Conservation (phyloP, 2,329 filamentous ascomycete species). For the Apiospora phragmitis region DNA sequence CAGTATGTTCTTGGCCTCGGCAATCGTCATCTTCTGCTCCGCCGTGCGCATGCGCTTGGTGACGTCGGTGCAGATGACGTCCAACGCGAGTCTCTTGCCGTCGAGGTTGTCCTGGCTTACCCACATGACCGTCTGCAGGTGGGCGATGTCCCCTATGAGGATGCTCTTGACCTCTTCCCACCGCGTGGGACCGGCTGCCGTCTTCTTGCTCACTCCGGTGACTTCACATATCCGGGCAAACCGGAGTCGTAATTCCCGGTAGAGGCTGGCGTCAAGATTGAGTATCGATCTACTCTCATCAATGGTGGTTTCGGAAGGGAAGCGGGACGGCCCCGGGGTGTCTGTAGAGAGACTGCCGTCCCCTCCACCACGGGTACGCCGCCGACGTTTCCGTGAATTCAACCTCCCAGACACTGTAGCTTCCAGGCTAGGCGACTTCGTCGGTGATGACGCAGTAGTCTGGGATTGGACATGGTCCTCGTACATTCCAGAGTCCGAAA, state of each 20-base stretch:
- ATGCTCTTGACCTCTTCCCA: slow-evolving; percentile 73
- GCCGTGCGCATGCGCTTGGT: slow-evolving; percentile 74
- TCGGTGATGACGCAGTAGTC: background rate
- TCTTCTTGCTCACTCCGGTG: slow-evolving; percentile 72
- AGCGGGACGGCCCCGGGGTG: slow-evolving; percentile 68
- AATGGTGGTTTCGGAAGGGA: slow-evolving; percentile 80
- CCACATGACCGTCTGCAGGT: slow-evolving; percentile 64
- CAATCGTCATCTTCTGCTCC: slow-evolving; percentile 67
- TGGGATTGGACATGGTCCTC: background rate
- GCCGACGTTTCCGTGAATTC: slow-evolving; percentile 64
- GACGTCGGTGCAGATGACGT: slow-evolving; percentile 79
- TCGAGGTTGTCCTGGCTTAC: slow-evolving; percentile 57
- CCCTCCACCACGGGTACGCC: slow-evolving; percentile 61
- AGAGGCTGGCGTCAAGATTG: slow-evolving; percentile 61
- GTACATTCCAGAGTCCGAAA: background rate
- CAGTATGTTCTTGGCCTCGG: slow-evolving; percentile 68
- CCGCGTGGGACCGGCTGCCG: slow-evolving; percentile 67
- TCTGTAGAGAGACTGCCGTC: slow-evolving; percentile 69
- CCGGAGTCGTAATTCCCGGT: slow-evolving; percentile 63
- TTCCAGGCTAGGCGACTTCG: slow-evolving; percentile 51
- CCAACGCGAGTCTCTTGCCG: slow-evolving; percentile 67
- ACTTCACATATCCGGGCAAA: slow-evolving; percentile 73
- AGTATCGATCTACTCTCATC: slow-evolving; percentile 75
- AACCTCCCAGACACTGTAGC: slow-evolving; percentile 63
- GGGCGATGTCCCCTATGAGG: slow-evolving; percentile 63